phyloP scores from a whole-genome alignment of 495 filamentous ascomycete species.

The Aspergillus affinis region DNA sequence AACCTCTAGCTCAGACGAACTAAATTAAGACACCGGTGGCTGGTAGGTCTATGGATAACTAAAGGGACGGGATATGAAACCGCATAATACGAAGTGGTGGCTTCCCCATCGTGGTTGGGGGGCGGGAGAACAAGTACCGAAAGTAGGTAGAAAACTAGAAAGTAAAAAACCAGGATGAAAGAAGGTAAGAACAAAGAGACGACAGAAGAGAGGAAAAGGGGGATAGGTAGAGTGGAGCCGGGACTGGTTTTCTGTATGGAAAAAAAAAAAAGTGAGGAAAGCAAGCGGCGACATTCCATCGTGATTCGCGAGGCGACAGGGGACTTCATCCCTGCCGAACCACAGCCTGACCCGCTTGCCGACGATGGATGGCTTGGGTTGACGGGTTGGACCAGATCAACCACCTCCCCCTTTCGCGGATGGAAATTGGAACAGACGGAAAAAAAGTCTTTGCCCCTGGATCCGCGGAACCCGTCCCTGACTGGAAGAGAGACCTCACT shows the following conservation, averaged over 20 bases:
- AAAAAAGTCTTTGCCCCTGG: conserved; percentile 11
- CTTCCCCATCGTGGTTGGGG: background rate
- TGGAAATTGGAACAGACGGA: background rate
- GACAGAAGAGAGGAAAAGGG: background rate
- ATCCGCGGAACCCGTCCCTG: conserved; percentile 12
- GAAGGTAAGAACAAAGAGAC: background rate
- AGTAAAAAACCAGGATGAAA: background rate
- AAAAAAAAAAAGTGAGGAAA: background rate
- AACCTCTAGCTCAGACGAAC: background rate
- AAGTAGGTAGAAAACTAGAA: background rate
- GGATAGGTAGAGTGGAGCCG: background rate
- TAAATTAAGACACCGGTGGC: background rate
- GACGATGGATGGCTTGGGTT: no score
- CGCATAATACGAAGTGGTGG: background rate
- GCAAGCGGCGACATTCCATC: background rate
- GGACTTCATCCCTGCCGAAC: conserved; percentile 7
- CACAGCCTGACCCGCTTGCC: background rate
- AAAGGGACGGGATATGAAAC: no score
- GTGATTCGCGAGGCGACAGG: conserved; percentile 3
- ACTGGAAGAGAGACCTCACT: background rate
- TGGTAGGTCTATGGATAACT: no score
- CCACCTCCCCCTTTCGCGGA: background rate
- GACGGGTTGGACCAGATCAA: background rate
- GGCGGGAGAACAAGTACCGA: background rate
- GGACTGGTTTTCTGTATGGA: background rate